These are phyloP conservation scores for Xanthoconium separans DNA, from an alignment of 1,284 basidiomycete genomes.

Conservation along the genomic window DNA sequence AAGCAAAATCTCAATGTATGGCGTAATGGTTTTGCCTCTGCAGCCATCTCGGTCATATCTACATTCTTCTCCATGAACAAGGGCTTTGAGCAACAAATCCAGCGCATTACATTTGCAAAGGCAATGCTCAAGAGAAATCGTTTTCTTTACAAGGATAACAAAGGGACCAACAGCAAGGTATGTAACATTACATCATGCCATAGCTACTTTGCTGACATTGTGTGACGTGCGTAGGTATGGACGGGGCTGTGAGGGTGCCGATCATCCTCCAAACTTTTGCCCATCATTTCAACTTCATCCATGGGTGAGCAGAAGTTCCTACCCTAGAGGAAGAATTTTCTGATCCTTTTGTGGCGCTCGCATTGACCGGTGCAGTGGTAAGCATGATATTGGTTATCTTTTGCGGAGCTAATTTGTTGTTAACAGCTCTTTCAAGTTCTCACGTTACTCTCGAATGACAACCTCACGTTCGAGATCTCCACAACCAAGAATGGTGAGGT, in stretches of 20 bases:
- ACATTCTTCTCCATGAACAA: no score
- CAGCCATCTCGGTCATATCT: neutral
- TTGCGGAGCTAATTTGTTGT: no score
- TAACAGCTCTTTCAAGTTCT: neutral
- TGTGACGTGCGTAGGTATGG: neutral
- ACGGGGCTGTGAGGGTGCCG: neutral
- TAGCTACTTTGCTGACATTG: neutral
- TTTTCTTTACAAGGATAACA: neutral
- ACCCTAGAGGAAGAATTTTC: neutral
- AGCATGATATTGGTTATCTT: no score
- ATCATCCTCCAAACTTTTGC: neutral
- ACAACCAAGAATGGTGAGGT: neutral
- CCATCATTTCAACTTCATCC: conserved; percentile 4
- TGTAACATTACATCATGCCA: no score
- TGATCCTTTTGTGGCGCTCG: neutral
- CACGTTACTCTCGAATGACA: neutral
- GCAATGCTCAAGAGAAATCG: neutral
- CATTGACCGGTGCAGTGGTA: neutral
- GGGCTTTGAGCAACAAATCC: no score
- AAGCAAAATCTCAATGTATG: neutral
- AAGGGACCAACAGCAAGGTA: neutral
- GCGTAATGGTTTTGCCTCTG: neutral
- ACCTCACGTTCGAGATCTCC: neutral
- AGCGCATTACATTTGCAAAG: neutral
- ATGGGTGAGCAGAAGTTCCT: neutral